Conservation (phyloP, 768 basidiomycete species). For the Udeniomyces megalosporus region DNA sequence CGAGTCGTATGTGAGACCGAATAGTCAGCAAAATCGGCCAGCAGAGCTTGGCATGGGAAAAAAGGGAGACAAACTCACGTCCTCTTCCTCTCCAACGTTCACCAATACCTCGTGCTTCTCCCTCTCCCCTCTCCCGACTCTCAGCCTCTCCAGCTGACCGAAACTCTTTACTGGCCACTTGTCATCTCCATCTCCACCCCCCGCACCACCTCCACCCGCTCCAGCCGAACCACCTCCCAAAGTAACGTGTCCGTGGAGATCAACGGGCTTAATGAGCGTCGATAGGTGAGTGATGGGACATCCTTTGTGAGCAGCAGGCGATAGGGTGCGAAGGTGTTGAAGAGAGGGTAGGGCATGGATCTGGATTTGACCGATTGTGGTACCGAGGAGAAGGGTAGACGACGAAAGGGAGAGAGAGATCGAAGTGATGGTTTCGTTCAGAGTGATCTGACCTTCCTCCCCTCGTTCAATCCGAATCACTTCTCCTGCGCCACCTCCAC, state of each 20-base stretch:
- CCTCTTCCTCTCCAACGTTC: slow-evolving; percentile 19
- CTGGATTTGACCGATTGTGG: slow-evolving; percentile 51
- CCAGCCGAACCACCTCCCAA: slow-evolving; percentile 30
- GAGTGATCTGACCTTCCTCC: background rate
- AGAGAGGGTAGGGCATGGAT: slow-evolving; percentile 80
- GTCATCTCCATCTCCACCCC: slow-evolving; percentile 13
- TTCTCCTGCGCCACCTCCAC: slow-evolving; percentile 7
- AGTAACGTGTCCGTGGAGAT: slow-evolving; percentile 65
- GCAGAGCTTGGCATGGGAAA: background rate
- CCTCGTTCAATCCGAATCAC: slow-evolving; percentile 8
- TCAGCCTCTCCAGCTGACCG: slow-evolving; percentile 27
- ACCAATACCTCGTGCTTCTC: slow-evolving; percentile 21
- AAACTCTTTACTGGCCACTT: slow-evolving; percentile 27
- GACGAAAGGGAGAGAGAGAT: slow-evolving; percentile 63
- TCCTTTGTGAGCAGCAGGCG: slow-evolving; percentile 39
- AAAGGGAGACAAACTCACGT: slow-evolving; percentile 7
- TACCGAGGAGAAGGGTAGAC: slow-evolving; percentile 67
- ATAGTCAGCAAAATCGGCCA: too few species aligned
- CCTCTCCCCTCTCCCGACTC: slow-evolving; percentile 21
- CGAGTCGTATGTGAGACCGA: too few species aligned
- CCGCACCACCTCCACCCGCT: slow-evolving; percentile 5
- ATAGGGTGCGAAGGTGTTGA: slow-evolving; percentile 66
- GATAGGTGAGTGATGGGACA: slow-evolving; percentile 52
- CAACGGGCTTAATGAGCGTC: slow-evolving; percentile 70
- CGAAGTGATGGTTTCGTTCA: slow-evolving; percentile 54